These are phyloP conservation scores for Exophiala lecanii-corni DNA, from an alignment of 2,329 filamentous ascomycete genomes.

Conservation along the genomic window DNA sequence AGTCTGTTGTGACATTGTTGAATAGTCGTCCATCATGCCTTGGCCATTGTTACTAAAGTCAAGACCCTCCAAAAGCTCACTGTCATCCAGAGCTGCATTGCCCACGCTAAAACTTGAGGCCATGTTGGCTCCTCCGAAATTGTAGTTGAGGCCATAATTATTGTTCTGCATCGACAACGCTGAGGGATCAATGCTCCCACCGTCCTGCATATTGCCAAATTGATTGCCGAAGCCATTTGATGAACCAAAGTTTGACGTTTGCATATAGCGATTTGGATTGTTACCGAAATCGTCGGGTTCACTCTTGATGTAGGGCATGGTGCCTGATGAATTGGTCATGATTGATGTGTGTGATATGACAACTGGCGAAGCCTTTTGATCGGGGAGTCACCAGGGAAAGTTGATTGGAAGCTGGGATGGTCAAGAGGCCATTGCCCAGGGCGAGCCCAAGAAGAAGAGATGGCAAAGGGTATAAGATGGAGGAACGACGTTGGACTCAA, in stretches of 20 bases:
- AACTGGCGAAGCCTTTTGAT: too few relatives aligned
- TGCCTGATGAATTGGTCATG: constrained; percentile 54
- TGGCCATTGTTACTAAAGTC: constrained; percentile 27
- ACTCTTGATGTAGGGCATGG: constrained; percentile 62
- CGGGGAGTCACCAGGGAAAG: too few relatives aligned
- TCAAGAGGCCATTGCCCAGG: constrained; percentile 17
- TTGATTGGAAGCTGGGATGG: too few relatives aligned
- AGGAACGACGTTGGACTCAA: too few relatives aligned
- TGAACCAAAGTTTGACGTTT: constrained; percentile 25
- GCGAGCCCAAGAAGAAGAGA: not conserved
- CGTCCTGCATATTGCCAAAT: constrained; percentile 46
- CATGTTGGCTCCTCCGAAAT: constrained; percentile 61
- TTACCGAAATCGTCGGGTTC: constrained; percentile 61
- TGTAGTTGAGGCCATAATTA: constrained; percentile 46
- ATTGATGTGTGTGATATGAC: constrained; percentile 4
- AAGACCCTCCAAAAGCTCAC: constrained; percentile 72
- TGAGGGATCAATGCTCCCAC: constrained; percentile 72
- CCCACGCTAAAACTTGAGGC: constrained; percentile 71
- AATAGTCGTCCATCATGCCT: constrained; percentile 22
- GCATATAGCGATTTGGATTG: constrained; percentile 46
- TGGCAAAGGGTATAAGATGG: too few relatives aligned
- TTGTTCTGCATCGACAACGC: constrained; percentile 66
- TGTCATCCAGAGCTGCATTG: constrained; percentile 72
- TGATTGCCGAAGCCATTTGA: constrained; percentile 41
- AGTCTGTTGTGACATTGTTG: constrained; percentile 31